A percentile compares a stretch with the other conserved stretches of the same genome.
Evolutionary conservation across 148 eudicot genomes (phyloP).

Genomic region (Nyssa sinensis): DNA sequence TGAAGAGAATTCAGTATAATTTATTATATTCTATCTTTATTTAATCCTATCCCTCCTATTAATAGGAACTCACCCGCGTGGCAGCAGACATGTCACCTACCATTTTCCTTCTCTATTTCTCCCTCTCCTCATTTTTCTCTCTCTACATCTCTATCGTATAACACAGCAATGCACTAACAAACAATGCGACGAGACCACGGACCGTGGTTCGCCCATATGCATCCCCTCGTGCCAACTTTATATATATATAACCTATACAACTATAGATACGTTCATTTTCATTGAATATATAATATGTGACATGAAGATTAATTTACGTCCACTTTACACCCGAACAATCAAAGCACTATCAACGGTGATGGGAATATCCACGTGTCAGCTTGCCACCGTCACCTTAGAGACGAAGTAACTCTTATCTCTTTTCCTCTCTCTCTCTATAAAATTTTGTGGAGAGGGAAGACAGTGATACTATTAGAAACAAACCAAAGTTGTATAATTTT

Average conservation of each 20-base stretch:
- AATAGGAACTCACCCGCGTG: background rate
- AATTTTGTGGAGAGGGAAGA: background rate
- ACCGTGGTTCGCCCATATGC: background rate
- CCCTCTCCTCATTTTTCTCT: conserved; percentile 9
- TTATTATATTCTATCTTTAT: no score
- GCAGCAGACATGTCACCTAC: conserved; percentile 36
- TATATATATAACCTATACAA: background rate
- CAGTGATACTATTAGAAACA: conserved; percentile 12
- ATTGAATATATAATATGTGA: no score
- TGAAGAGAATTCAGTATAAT: no score
- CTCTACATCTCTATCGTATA: conserved; percentile 20
- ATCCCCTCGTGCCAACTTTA: conserved; percentile 18
- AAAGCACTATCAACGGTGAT: conserved; percentile 50
- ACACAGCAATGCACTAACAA: conserved; percentile 15
- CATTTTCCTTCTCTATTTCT: conserved; percentile 17
- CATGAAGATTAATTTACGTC: background rate
- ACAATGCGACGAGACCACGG: conserved; percentile 3
- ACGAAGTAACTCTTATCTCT: conserved; percentile 36
- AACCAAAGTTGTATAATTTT: background rate
- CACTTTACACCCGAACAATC: conserved; percentile 19
- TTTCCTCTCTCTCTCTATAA: background rate
- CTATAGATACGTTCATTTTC: no score
- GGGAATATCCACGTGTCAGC: conserved; percentile 41
- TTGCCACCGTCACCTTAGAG: conserved; percentile 39
- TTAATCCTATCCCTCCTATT: no score